These are phyloP conservation scores for Colletotrichum sp. DNA, from an alignment of 2,329 filamentous ascomycete species.

Conservation along the genomic window DNA sequence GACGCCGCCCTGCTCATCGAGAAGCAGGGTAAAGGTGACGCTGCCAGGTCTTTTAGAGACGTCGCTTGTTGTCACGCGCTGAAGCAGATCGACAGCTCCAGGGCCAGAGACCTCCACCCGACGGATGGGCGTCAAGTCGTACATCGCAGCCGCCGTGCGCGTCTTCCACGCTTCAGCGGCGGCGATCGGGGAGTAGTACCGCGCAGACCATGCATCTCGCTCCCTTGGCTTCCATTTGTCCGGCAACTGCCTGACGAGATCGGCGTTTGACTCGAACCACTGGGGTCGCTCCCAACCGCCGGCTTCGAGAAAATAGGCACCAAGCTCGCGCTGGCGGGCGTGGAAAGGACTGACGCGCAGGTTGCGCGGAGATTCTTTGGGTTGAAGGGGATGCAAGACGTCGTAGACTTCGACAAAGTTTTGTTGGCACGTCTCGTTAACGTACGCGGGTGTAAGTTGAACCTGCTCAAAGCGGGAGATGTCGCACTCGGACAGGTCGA, in stretches of 20 bases:
- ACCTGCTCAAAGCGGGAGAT: slow-evolving; percentile 66
- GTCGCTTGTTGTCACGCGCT: slow-evolving; percentile 56
- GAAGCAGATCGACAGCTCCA: slow-evolving; percentile 58
- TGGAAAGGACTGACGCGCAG: slow-evolving; percentile 66
- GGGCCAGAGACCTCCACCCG: slow-evolving; percentile 63
- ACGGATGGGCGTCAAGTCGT: slow-evolving; percentile 66
- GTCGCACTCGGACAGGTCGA: slow-evolving; percentile 65
- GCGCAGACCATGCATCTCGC: slow-evolving; percentile 63
- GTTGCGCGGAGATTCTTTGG: slow-evolving; percentile 60
- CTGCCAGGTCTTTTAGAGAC: slow-evolving; percentile 50
- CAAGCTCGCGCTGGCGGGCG: slow-evolving; percentile 56
- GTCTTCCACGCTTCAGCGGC: slow-evolving; percentile 71
- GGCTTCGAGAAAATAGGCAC: slow-evolving; percentile 63
- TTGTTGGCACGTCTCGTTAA: slow-evolving; percentile 63
- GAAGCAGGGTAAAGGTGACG: slow-evolving; percentile 61
- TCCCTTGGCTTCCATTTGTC: slow-evolving; percentile 57
- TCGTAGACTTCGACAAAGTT: slow-evolving; percentile 71
- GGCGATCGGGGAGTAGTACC: slow-evolving; percentile 62
- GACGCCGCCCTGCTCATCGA: slow-evolving; percentile 58
- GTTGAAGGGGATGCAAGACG: slow-evolving; percentile 66
- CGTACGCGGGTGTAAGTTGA: slow-evolving; percentile 59
- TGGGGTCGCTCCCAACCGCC: slow-evolving; percentile 68
- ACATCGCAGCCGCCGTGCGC: slow-evolving; percentile 65
- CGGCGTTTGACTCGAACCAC: slow-evolving; percentile 64
- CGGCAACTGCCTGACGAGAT: slow-evolving; percentile 56